Percentiles rank a stretch among this genome's conserved stretches.
phyloP scores from a whole-genome alignment of 805 yeast species.

The Ogataea naganishii region DNA sequence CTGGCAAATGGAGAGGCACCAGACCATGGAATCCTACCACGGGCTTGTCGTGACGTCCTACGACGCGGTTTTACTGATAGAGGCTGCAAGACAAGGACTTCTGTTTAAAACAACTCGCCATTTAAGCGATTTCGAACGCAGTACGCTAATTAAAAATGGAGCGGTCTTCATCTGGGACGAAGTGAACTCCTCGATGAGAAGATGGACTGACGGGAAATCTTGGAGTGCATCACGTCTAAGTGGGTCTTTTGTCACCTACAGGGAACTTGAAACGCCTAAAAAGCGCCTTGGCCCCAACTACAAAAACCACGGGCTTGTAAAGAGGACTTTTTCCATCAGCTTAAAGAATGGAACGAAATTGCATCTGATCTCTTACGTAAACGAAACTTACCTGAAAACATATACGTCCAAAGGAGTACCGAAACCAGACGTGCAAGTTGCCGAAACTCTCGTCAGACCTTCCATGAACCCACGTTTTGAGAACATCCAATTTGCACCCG shows the following conservation, averaged over 20 bases:
- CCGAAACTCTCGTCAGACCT: constrained; percentile 27
- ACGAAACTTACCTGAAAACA: constrained; percentile 6
- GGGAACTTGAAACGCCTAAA: constrained; percentile 42
- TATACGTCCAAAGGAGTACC: neutral
- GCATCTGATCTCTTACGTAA: constrained; percentile 53
- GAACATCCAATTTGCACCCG: constrained; percentile 10
- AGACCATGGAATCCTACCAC: constrained; percentile 47
- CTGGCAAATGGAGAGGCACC: no score
- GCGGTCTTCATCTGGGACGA: constrained; percentile 69
- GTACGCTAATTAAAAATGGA: constrained; percentile 41
- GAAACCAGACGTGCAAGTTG: neutral
- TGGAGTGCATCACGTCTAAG: constrained; percentile 70
- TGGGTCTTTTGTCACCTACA: constrained; percentile 53
- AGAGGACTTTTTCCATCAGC: constrained; percentile 54
- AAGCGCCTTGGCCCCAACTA: constrained; percentile 26
- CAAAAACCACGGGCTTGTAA: constrained; percentile 47
- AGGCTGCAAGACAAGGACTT: constrained; percentile 49
- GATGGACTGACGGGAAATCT: constrained; percentile 73
- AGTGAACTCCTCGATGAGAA: constrained; percentile 56
- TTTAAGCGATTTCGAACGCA: constrained; percentile 46
- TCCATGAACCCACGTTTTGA: constrained; percentile 32
- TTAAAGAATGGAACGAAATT: constrained; percentile 43
- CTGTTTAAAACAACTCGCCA: constrained; percentile 55
- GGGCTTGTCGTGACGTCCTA: constrained; percentile 49
- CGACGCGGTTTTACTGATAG: constrained; percentile 59